Base-by-base conservation (phyloP, 2,329 filamentous ascomycete species). In the Penicillium sp. region DNA sequence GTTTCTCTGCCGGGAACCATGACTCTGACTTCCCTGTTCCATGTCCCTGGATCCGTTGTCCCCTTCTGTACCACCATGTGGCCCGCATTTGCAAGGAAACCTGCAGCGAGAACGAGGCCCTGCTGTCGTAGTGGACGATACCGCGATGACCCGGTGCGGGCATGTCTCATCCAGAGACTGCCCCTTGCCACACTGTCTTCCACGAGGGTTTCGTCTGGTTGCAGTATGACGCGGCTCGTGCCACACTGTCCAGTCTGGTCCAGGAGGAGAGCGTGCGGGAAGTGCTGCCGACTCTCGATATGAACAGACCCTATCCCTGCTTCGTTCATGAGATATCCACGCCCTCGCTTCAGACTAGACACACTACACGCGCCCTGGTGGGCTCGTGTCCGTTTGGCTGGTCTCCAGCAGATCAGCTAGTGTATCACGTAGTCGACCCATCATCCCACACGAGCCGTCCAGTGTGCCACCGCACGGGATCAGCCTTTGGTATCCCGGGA, bases 11-110 rank as follows among this genome's bases (percentile, higher is more conserved):
- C n/a, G 10, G 31, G 31, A 0, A 31, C 31, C 31, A 31, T n/a
- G 22, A 41, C 10, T 31, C 48, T 35, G 11, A 51, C 34, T 38
- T 50, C 48, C 42, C 14, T 47, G 47, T 34, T 55, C 50, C 60
- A 54, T 54, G 55, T 35, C 37, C 58, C 50, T 59, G 61, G 61
- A 59, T 61, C 55, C 38, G 14, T n/a, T 37, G 7, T 17, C 10
- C 37, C 25, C 15, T 22, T 50, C 37, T 45, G 60, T 60, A 53
- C 41, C 60, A 63, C 60, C 60, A 64, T 64, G 62, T 64, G 62
- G 34, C 54, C 55, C 47, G 41, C 41, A 34, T 22, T 45, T 14
- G 5, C 4, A 20, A 55, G 58, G 62, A 47, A 63, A 60, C 58
- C 41, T 63, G 58, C 62, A 63, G 58, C 20, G 37, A 53, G 41